A percentile compares a stretch with the other conserved stretches of the same genome.
Evolutionary conservation across 768 basidiomycete genomes (phyloP).

Genomic region (Tricholoma saponaceum): DNA sequence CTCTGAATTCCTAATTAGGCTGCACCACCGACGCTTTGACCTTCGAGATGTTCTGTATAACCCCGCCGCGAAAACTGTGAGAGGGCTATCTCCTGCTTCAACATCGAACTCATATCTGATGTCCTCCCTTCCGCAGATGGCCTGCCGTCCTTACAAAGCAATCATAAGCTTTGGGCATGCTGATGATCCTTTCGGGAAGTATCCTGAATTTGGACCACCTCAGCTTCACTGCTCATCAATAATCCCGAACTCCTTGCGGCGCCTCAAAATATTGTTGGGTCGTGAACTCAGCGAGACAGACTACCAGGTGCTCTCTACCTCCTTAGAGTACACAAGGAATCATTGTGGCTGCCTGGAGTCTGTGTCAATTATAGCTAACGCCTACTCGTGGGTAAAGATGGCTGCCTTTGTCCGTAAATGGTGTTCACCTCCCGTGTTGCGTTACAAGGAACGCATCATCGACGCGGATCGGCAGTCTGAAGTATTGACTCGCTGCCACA

Average conservation of each 20-base stretch:
- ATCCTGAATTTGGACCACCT: no score
- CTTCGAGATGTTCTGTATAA: conserved; percentile 1
- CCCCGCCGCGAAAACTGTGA: background rate
- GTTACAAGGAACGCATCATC: conserved; percentile 1
- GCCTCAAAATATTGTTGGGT: background rate
- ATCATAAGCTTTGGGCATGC: background rate
- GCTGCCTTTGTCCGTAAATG: background rate
- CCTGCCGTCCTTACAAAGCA: background rate
- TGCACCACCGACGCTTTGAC: conserved; percentile 1
- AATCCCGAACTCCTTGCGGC: background rate
- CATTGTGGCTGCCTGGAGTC: background rate
- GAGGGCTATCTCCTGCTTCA: background rate
- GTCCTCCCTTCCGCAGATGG: background rate
- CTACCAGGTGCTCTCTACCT: background rate
- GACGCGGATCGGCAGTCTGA: conserved; percentile 1
- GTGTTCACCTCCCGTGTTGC: background rate
- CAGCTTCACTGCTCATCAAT: no score
- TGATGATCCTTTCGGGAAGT: no score
- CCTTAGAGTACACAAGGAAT: background rate
- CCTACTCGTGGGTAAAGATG: background rate
- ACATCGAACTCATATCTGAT: background rate
- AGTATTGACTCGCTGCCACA: background rate
- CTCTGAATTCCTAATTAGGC: background rate
- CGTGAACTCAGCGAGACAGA: background rate
- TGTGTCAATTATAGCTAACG: conserved; percentile 1